Conservation (phyloP, 1,284 basidiomycete species). For the Papiliotrema nemorosa region DNA sequence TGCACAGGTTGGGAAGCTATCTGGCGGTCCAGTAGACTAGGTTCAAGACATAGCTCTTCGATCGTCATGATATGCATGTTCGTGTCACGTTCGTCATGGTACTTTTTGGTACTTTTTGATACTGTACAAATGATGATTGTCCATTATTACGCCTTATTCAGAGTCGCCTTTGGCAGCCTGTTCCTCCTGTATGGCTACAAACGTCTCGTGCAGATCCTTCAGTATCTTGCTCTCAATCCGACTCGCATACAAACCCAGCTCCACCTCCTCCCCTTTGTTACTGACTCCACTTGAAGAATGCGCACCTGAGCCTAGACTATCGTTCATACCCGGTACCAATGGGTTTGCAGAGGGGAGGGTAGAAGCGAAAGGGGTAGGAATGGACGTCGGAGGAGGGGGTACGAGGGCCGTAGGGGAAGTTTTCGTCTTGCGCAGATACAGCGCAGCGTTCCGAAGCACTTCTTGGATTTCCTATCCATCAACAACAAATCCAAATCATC, state of each 20-base stretch:
- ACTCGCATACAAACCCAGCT: slow-evolving; percentile 40
- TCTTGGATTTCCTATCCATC: slow-evolving; percentile 44
- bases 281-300: neutral
- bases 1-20: neutral
- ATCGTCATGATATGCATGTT: neutral
- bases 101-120: too few species aligned
- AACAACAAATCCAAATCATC: neutral
- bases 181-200: slow-evolving; percentile 12
- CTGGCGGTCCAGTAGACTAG: neutral
- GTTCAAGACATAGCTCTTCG: neutral
- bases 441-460: slow-evolving; percentile 43
- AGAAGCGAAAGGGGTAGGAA: slow-evolving; percentile 38
- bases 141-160: too few species aligned
- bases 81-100: neutral
- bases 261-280: slow-evolving; percentile 10
- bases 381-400: slow-evolving; percentile 24
- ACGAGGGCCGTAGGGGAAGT: slow-evolving; percentile 30
- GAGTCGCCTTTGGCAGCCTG: neutral
- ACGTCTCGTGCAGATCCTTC: slow-evolving; percentile 25
- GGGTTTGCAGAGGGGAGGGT: slow-evolving; percentile 13
- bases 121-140: too few species aligned
- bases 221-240: slow-evolving; percentile 34
- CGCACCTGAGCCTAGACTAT: neutral
- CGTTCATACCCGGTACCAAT: neutral
- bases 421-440: slow-evolving; percentile 38